Conservation (phyloP, 495 filamentous ascomycete species). For the Tuber umbilicatum region DNA sequence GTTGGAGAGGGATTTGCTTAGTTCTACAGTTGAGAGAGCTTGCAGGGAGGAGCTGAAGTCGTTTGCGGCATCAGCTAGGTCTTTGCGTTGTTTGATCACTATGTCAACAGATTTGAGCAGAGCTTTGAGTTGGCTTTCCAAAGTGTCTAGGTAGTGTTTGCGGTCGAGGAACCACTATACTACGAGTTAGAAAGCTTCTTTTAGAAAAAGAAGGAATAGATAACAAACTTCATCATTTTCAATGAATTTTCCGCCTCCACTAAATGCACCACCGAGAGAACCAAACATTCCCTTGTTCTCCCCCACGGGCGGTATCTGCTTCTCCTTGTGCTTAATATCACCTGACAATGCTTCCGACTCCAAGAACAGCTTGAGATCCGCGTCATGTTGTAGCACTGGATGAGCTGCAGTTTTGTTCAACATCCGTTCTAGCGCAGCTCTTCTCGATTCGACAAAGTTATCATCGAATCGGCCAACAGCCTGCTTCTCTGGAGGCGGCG, state of each 20-base stretch:
- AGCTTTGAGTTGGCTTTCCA: conserved; percentile 91
- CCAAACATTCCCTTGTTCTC: conserved; percentile 93
- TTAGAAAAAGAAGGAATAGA: conserved; percentile 15
- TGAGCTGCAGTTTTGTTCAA: conserved; percentile 89
- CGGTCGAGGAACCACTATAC: conserved; percentile 94
- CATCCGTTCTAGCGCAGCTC: conserved; percentile 91
- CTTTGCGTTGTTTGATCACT: conserved; percentile 84
- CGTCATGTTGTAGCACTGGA: conserved; percentile 85
- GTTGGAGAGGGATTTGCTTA: conserved; percentile 58
- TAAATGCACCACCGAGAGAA: conserved; percentile 60
- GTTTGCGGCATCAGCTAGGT: conserved; percentile 81
- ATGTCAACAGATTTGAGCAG: conserved; percentile 88
- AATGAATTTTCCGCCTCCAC: conserved; percentile 79
- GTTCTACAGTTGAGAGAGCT: conserved; percentile 59
- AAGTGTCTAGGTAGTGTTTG: conserved; percentile 82
- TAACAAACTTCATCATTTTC: conserved; percentile 89
- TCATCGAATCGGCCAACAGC: conserved; percentile 92
- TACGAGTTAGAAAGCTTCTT: conserved; percentile 10
- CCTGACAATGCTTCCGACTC: conserved; percentile 93
- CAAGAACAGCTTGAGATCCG: conserved; percentile 88
- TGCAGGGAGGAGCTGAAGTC: conserved; percentile 91
- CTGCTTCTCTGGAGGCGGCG: conserved; percentile 96
- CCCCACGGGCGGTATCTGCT: conserved; percentile 68
- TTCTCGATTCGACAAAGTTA: conserved; percentile 88
- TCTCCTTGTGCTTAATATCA: conserved; percentile 96